Base-by-base conservation (phyloP, 805 yeast genomes). In the Henningerozyma blattae region DNA sequence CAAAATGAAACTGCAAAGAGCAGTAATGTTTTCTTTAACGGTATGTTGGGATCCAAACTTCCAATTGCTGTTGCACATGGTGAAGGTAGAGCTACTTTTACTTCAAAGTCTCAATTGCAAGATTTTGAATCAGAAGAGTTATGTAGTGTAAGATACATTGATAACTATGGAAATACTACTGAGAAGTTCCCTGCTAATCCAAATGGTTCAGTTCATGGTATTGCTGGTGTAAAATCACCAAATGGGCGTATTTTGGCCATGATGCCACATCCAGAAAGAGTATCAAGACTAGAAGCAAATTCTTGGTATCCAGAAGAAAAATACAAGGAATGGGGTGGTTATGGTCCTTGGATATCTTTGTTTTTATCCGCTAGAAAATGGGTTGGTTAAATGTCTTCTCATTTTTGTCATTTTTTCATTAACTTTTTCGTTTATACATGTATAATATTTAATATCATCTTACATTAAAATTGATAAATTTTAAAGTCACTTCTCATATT, bases 221-320 rank as follows among this genome's bases (percentile, higher is more conserved):
- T 91, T 48, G 81, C 95, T 26, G 98, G 96, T 67, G 74, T 91
- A 36, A 68, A 79, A 42, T 75, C 87, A 34, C 84, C 85, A 34
- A 85, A 83, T 53, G 97, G 97, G 43, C 77, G 98, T 58, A 96
- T 91, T 3, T 66, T 91, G 48, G 96, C 96, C 4, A 75, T 91
- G 86, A 91, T 91, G 98, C 98, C 98, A 31, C 98, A 91, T 58
- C 98, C 98, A 17, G 98, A 91, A 63, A 83, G 98, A 64, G 91
- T 83, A 33, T 69, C 77, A 37, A 72, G 95, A 63, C 66, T 77
- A 53, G 95, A 83, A 59, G 67, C 93, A 36, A 89, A 89, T 64
- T 85, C 96, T 4, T 89, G 84, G 76, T 83, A 84, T 54, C 95
- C 96, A 32, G 61, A 66, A 38, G 75, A 70, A 33, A 68, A 68